Conservation (phyloP, 2,329 filamentous ascomycete species). For the Fusarium albosuccineum region DNA sequence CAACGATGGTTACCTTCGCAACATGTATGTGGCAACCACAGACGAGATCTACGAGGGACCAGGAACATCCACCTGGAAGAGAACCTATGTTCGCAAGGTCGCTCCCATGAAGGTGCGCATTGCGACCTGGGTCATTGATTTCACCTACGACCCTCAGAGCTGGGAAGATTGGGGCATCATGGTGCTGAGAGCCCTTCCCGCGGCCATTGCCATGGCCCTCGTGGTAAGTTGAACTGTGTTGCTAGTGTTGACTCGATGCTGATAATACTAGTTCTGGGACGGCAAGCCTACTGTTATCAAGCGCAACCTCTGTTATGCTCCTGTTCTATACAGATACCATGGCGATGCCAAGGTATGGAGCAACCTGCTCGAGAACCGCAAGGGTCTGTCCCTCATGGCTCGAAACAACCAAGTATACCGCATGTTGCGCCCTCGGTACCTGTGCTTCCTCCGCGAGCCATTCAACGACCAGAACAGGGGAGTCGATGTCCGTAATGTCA, state of each 20-base stretch:
- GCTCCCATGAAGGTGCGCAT: conserved; percentile 44
- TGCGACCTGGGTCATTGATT: conserved; percentile 46
- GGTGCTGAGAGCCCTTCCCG: conserved; percentile 40
- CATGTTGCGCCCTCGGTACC: conserved; percentile 40
- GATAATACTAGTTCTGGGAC: conserved; percentile 40
- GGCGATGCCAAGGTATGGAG: conserved; percentile 46
- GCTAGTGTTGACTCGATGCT: not conserved
- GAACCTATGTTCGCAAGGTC: conserved; percentile 45
- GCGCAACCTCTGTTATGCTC: conserved; percentile 40
- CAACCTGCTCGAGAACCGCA: conserved; percentile 45
- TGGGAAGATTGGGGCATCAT: conserved; percentile 46
- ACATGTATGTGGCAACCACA: conserved; percentile 44
- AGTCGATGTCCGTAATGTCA: conserved; percentile 41
- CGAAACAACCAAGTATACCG: conserved; percentile 43
- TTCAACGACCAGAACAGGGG: conserved; percentile 41
- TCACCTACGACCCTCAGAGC: conserved; percentile 44
- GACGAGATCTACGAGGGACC: conserved; percentile 44
- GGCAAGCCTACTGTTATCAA: conserved; percentile 26
- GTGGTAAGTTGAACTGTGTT: conserved; percentile 19
- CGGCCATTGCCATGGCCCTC: conserved; percentile 43
- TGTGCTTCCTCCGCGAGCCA: conserved; percentile 43
- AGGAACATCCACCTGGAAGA: conserved; percentile 46
- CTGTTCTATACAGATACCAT: conserved; percentile 42
- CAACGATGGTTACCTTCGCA: conserved; percentile 44
- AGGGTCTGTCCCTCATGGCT: conserved; percentile 36